Evolutionary conservation across 805 yeast genomes (phyloP).

Genomic region (Vanderwaltozyma verrucispora): DNA sequence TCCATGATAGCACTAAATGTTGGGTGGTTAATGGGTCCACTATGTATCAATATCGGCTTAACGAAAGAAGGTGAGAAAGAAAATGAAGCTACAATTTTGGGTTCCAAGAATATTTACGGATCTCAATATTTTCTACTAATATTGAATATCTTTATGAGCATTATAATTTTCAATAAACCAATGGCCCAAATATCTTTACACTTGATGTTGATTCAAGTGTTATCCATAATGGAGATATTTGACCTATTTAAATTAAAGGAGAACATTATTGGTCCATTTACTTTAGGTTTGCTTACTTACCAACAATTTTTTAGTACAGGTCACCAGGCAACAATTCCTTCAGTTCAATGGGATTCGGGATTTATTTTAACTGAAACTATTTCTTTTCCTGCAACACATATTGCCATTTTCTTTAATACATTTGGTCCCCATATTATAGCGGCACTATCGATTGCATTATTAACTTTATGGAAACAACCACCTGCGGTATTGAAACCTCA

Average conservation of each 20-base stretch:
- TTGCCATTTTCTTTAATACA: slow-evolving; percentile 70
- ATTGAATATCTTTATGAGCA: slow-evolving; percentile 55
- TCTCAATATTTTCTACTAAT: slow-evolving; percentile 70
- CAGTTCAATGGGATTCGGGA: slow-evolving; percentile 93
- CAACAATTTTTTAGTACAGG: slow-evolving; percentile 87
- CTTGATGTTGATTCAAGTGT: slow-evolving; percentile 57
- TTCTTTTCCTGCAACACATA: slow-evolving; percentile 73
- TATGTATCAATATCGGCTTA: slow-evolving; percentile 56
- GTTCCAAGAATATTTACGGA: slow-evolving; percentile 83
- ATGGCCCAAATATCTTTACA: slow-evolving; percentile 71
- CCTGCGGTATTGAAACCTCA: slow-evolving; percentile 64
- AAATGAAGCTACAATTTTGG: slow-evolving; percentile 53
- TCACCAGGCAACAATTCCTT: slow-evolving; percentile 90
- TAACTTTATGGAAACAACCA: slow-evolving; percentile 72
- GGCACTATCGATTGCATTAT: slow-evolving; percentile 58
- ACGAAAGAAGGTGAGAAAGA: slow-evolving; percentile 28
- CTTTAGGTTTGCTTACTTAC: slow-evolving; percentile 64
- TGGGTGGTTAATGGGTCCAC: slow-evolving; percentile 82
- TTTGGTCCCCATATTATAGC: slow-evolving; percentile 75
- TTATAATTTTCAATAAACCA: slow-evolving; percentile 74
- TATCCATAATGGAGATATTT: slow-evolving; percentile 66
- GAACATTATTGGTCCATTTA: slow-evolving; percentile 62
- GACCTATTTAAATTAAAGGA: slow-evolving; percentile 58
- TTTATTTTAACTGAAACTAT: slow-evolving; percentile 69
- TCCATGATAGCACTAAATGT: slow-evolving; percentile 64